Conservation (phyloP, 164 flowering plant species). For the Akebia trifoliata region DNA sequence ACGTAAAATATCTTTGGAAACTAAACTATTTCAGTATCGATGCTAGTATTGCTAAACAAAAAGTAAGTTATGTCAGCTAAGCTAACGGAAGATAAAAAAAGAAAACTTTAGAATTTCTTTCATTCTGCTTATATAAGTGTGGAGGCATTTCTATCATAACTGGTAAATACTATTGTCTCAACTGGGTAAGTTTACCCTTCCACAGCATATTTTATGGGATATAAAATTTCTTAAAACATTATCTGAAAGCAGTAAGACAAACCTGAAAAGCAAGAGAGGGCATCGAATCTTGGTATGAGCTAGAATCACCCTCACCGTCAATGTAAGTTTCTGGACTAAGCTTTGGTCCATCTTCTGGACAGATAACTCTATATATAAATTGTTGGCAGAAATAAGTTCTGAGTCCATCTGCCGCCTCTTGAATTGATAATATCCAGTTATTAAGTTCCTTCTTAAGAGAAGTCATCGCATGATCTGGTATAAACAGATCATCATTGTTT, state of each 20-base stretch:
- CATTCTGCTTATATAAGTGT: background rate
- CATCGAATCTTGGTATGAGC: constrained; percentile 11
- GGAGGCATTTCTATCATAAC: too few relatives aligned
- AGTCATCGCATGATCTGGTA: constrained; percentile 1
- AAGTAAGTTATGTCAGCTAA: too few relatives aligned
- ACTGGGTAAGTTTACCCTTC: too few relatives aligned
- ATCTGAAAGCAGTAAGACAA: constrained; percentile 6
- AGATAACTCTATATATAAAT: constrained; percentile 28
- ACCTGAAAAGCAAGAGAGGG: constrained; percentile 57
- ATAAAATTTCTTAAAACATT: too few relatives aligned
- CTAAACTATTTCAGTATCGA: too few relatives aligned
- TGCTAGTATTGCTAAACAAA: too few relatives aligned
- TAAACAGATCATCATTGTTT: constrained; percentile 13
- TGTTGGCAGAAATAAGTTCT: constrained; percentile 36
- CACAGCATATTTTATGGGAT: too few relatives aligned
- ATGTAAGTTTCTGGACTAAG: constrained; percentile 14
- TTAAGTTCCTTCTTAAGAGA: constrained; percentile 27
- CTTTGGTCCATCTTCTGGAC: constrained; percentile 19
- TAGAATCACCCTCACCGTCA: constrained; percentile 16
- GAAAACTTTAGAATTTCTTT: background rate
- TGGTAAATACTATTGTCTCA: too few relatives aligned
- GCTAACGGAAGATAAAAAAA: background rate
- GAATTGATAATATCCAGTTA: constrained; percentile 18
- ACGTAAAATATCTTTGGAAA: too few relatives aligned
- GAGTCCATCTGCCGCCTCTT: constrained; percentile 30